Evolutionary conservation across 2,329 filamentous ascomycete species (phyloP), one percentile per base, ranked within the genome.

Genomic region (Xylariaceae sp.): DNA sequence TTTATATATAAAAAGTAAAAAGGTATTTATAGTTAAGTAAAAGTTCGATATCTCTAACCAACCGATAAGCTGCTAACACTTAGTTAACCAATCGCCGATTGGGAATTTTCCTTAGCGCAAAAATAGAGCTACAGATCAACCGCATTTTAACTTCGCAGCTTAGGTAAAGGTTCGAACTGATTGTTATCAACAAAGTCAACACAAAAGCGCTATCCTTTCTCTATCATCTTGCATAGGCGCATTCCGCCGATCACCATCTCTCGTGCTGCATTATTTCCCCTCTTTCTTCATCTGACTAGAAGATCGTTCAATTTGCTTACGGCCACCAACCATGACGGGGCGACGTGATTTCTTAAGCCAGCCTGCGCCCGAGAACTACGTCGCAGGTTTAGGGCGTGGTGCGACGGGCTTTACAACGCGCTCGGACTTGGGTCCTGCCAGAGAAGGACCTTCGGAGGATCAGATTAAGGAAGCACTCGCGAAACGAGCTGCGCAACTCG

Each of bases 391-490:
- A 61, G 95, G 95, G 76, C 90, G 96, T 82, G 95, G 95, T 77
- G 96, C 96, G 20, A 99, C 95, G 7, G 95, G 96, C 58, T 99
- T 99, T 78, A 98, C 95, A 16, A 99, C 95, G 41, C 87, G 96
- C 69, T 98, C 93, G 54, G 95, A 99, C 82, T 81, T 99, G 55
- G 95, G 96, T 55, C 95, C 96, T 48, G 93, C 93, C 56, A 86
- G 93, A 68, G 93, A 97, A 78, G 95, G 95, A 16, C 95, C 95
- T 47, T 96, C 90, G 59, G 93, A 97, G 68, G 95, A 99, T 72
- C 93, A 98, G 77, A 97, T 99, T 77, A 97, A 98, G 74, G 95
- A 96, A 74, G 93, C 91, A 60, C 89, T 99, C 66, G 93, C 93
- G 47, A 97, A 97, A 76, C 88, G 96, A 67, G 93, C 95, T 7